Conservation (phyloP, 2,329 filamentous ascomycete species). For the Coleophoma crateriformis region DNA sequence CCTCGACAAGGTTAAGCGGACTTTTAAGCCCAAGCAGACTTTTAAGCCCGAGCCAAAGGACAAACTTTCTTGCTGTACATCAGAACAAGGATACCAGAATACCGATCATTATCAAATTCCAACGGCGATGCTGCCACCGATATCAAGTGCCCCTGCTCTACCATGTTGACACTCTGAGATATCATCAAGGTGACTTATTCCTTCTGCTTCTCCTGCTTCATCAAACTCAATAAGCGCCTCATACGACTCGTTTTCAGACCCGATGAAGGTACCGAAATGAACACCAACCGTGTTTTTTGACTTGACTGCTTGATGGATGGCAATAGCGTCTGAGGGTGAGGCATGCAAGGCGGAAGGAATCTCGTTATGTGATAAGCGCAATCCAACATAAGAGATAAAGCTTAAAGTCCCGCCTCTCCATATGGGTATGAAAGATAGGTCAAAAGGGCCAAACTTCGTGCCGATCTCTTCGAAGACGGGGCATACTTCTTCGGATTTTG, state of each 20-base stretch:
- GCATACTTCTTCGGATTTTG: constrained; percentile 69
- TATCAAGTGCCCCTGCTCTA: constrained; percentile 11
- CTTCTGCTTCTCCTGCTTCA: constrained; percentile 8
- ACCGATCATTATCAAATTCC: constrained; percentile 2
- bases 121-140: constrained; percentile 14
- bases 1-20: no score
- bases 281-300: constrained; percentile 12
- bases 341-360: constrained; percentile 14
- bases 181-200: constrained; percentile 6
- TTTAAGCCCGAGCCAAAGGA: no score
- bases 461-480: constrained; percentile 85
- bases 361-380: constrained; percentile 13
- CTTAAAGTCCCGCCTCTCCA: constrained; percentile 37
- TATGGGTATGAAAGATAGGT: constrained; percentile 86
- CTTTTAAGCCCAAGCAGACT: no score
- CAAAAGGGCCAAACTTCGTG: constrained; percentile 73
- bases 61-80: no score
- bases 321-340: constrained; percentile 13
- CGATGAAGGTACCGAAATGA: constrained; percentile 19
- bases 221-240: constrained; percentile 17
- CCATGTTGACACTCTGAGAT: constrained; percentile 3
- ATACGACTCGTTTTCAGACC: constrained; percentile 13
- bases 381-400: constrained; percentile 13
- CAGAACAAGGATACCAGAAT: no score
- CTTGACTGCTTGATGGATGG: constrained; percentile 12